Base-by-base conservation (phyloP, 2,329 filamentous ascomycete genomes). In the Proliferodiscus dingleyae region DNA sequence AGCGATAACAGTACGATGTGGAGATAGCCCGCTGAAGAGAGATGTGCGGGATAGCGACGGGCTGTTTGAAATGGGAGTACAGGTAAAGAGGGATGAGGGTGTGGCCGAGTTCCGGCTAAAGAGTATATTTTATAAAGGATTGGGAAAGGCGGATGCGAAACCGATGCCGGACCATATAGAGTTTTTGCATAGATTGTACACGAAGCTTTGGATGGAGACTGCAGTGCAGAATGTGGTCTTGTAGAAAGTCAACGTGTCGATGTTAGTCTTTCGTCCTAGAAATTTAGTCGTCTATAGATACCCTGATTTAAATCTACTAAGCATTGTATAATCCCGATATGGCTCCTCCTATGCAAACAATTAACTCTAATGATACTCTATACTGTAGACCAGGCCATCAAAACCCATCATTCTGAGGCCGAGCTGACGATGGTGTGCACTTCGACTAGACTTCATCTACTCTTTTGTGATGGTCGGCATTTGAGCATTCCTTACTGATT, bases 81-180 rank as follows among this genome's bases (percentile, higher is more conserved):
- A 71, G 10, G 65, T 85, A 13, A 80, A 86, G 64, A 70, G 72
- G 57, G 71, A 76, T 5, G 80, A 85, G 64, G 71, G 74, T 52
- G 71, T 77, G 9, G 83, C 76, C 2, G 81, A 84, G 62, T 77
- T 87, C 53, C 69, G 72, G 2, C 66, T 87, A 44, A 86, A 84
- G 73, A 83, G 60, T 66, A 71, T 69, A 56, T 86, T 73, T 72
- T 85, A 70, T 60, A 70, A 77, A 55, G 75, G 75, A 0, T 50
- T 70, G 37, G 71, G 71, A 2, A 72, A 67, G 58, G 64, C 64
- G 0, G 62, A 56, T 1, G 52, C 56, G 16, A 50, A 44, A 4
- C 72, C 74, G 0, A 73, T 78, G 70, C 67, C 69, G 9, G 46
- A 60, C 1, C 61, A 68, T 53, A 67, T 75, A 13, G 67, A 69